These are phyloP conservation scores for Sordariomycetes sp. DNA, from an alignment of 2,329 filamentous ascomycete genomes.

Conservation along the genomic window DNA sequence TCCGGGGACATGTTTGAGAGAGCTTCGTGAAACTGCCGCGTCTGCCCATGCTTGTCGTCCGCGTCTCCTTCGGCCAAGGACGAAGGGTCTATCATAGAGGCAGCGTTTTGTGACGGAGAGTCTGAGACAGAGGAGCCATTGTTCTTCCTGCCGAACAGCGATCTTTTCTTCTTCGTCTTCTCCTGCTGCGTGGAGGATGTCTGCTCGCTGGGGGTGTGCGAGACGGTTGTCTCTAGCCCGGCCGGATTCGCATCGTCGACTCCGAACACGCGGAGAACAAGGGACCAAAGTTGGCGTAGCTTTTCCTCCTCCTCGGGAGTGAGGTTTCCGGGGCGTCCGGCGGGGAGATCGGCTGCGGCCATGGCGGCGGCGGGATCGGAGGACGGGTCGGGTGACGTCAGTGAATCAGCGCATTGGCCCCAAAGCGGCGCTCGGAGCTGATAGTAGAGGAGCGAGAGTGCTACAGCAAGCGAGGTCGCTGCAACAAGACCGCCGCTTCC, in stretches of 20 bases:
- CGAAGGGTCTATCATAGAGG: constrained; percentile 21
- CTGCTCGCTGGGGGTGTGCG: constrained; percentile 15
- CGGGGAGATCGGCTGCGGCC: constrained; percentile 31
- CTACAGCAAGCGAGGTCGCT: background rate
- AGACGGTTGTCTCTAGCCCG: constrained; percentile 12
- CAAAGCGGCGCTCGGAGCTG: background rate
- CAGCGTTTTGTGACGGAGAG: constrained; percentile 35
- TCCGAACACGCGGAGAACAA: constrained; percentile 66
- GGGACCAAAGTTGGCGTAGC: constrained; percentile 75
- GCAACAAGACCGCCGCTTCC: background rate
- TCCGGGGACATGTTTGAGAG: constrained; percentile 69
- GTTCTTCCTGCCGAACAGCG: constrained; percentile 52
- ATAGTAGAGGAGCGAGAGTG: background rate
- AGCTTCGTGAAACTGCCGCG: constrained; percentile 75
- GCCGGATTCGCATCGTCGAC: constrained; percentile 24
- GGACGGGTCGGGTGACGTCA: background rate
- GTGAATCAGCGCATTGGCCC: background rate
- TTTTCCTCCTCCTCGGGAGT: constrained; percentile 85
- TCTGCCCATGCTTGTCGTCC: constrained; percentile 90
- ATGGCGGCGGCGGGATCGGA: constrained; percentile 14
- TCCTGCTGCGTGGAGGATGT: constrained; percentile 20
- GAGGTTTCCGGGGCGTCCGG: constrained; percentile 75
- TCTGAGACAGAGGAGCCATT: constrained; percentile 22
- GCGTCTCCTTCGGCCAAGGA: constrained; percentile 34
- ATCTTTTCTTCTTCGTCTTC: constrained; percentile 66